Conservation (phyloP, 2,329 filamentous ascomycete genomes). For the Ilyonectria destructans region DNA sequence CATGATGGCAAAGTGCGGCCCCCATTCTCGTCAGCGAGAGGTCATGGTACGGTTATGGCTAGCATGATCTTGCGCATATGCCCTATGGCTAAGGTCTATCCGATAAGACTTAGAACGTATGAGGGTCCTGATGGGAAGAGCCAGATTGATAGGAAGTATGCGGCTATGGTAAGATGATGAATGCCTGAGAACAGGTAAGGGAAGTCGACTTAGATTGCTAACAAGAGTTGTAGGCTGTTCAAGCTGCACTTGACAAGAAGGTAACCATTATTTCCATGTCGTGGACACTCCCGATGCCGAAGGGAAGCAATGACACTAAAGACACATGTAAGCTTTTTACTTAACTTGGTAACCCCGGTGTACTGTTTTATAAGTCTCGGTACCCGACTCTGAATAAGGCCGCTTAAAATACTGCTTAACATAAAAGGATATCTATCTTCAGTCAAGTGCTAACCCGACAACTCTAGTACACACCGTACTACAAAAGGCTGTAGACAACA, state of each 20-base stretch:
- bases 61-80: constrained; percentile 42
- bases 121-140: neutral
- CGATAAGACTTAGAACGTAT: constrained; percentile 37
- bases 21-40: constrained; percentile 4
- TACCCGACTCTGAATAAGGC: neutral
- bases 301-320: constrained; percentile 9
- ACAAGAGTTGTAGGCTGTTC: constrained; percentile 3
- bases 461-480: constrained; percentile 5
- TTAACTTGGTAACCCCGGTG: neutral
- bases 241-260: constrained; percentile 32
- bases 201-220: neutral
- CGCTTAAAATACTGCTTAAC: neutral
- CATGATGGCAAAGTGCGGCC: constrained; percentile 11
- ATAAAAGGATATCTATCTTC: neutral
- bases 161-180: constrained; percentile 25
- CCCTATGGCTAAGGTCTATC: constrained; percentile 35
- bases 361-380: neutral
- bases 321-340: neutral
- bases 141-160: constrained; percentile 21
- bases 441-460: neutral
- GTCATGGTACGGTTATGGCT: constrained; percentile 45
- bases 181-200: neutral
- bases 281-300: constrained; percentile 29
- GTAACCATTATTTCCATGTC: constrained; percentile 38
- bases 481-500: constrained; percentile 4